Conservation (phyloP, 1,284 basidiomycete species). For the Coniferiporia weirii region DNA sequence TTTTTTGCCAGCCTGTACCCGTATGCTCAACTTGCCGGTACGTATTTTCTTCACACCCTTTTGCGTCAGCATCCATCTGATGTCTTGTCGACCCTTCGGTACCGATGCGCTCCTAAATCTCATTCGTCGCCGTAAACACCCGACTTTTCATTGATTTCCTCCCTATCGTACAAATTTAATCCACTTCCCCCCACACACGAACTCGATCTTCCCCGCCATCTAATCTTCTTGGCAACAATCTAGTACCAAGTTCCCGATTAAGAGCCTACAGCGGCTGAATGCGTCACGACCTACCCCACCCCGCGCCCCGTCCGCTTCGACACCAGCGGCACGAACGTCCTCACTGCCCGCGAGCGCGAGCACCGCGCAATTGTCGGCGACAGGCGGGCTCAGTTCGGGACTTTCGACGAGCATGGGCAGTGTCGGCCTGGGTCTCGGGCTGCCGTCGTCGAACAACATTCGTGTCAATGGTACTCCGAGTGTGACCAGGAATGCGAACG, state of each 20-base stretch:
- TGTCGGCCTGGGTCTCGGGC: neutral
- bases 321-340: neutral
- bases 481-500: too few species aligned
- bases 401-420: neutral
- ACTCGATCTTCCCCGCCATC: neutral
- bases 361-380: neutral
- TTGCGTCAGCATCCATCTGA: neutral
- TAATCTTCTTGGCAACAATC: conserved; percentile 10
- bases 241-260: conserved; percentile 92
- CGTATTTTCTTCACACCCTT: conserved; percentile 24
- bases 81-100: neutral
- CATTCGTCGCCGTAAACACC: conserved; percentile 10
- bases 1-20: conserved; percentile 90
- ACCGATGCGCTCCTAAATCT: neutral
- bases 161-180: neutral
- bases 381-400: neutral
- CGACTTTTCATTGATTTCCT: neutral
- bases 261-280: conserved; percentile 77
- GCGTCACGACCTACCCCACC: conserved; percentile 40
- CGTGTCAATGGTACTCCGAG: conserved; percentile 5
- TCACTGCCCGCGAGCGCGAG: neutral
- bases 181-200: conserved; percentile 4
- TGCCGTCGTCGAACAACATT: neutral
- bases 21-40: conserved; percentile 91
- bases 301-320: neutral